Base-by-base conservation (phyloP, 148 eudicot species). In the Chenopodium suecicum region DNA sequence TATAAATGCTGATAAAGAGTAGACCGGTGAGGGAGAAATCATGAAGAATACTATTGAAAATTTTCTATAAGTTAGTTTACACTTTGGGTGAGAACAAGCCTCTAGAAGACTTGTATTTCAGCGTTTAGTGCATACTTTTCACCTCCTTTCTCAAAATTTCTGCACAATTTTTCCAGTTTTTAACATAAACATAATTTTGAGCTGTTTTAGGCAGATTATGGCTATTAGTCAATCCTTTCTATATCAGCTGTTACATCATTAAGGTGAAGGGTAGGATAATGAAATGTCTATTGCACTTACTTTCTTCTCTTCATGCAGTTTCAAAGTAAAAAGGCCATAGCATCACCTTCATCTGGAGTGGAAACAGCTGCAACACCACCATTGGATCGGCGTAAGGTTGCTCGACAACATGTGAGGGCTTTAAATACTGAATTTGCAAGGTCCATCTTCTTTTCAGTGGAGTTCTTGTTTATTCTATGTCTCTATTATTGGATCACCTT, bases 341-440 rank as follows among this genome's bases (percentile, higher is more conserved):
- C 83, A 46, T 73, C 20, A 11, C 58, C 34, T 11, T 74, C 93
- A 48, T 79, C 93, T 79, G 89, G 89, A 79, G 77, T 76, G 79
- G 91, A 84, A 75, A 73, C 79, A 7, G 62, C 79, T 23, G 85
- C 72, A 50, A 56, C 88, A 69, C 92, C 89, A n/a, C 85, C 90
- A 27, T 67, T 91, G 85, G 95, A 96, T 79, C 82, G 81, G 88
- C 83, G 84, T 73, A 88, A 90, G 48, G 98, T 93, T 82, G 94
- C 94, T 37, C 87, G 89, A 79, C 97, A 89, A 87, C 97, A 94
- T 86, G 99, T 96, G 84, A 91, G 92, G 90, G 98, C 97, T 86
- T 90, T 94, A 83, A 96, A 96, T 89, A 89, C 86, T 66, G 97
- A 96, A 83, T 96, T 92, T 76, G 95, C 99, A 85, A 96, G 99